Percentiles rank a stretch among this genome's conserved stretches.
Evolutionary conservation across 352 stramenopile species (phyloP).

Genomic region (Phytophthora constricta): DNA sequence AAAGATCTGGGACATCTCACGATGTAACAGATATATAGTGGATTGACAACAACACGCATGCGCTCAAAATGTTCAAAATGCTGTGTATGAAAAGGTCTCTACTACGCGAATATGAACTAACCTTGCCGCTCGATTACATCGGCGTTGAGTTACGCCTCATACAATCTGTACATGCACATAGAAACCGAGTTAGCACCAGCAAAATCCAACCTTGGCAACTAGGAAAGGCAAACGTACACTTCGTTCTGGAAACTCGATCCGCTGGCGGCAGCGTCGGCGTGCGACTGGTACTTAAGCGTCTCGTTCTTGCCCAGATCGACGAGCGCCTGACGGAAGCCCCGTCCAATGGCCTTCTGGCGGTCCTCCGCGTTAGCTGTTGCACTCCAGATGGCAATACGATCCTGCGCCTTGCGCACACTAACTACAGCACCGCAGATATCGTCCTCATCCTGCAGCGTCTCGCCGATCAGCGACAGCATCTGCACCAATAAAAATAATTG

Average conservation of each 20-base stretch:
- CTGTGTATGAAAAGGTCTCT: slow-evolving; percentile 48
- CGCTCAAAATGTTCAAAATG: slow-evolving; percentile 36
- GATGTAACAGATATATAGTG: no score
- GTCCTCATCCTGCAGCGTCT: slow-evolving; percentile 94
- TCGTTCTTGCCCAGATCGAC: slow-evolving; percentile 89
- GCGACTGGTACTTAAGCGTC: slow-evolving; percentile 90
- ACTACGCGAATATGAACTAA: slow-evolving; percentile 56
- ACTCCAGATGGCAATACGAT: slow-evolving; percentile 96
- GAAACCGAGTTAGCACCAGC: slow-evolving; percentile 11
- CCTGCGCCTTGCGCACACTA: slow-evolving; percentile 94
- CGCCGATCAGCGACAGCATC: slow-evolving; percentile 96
- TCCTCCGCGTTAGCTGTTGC: slow-evolving; percentile 78
- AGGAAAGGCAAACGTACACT: slow-evolving; percentile 69
- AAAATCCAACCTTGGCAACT: neutral
- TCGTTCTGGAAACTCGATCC: slow-evolving; percentile 92
- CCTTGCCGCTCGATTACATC: slow-evolving; percentile 66
- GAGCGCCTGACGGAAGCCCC: slow-evolving; percentile 80
- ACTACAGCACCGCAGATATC: slow-evolving; percentile 97
- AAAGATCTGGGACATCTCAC: no score
- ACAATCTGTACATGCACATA: slow-evolving; percentile 63
- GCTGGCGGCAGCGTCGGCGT: slow-evolving; percentile 85
- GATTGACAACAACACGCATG: neutral
- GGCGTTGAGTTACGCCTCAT: slow-evolving; percentile 78
- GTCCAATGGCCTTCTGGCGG: slow-evolving; percentile 81
- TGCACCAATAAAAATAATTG: slow-evolving; percentile 24